Evolutionary conservation across 208 protist species (phyloP), one percentile per base, ranked within the genome.

Genomic region (Leishmania martiniquensis): DNA sequence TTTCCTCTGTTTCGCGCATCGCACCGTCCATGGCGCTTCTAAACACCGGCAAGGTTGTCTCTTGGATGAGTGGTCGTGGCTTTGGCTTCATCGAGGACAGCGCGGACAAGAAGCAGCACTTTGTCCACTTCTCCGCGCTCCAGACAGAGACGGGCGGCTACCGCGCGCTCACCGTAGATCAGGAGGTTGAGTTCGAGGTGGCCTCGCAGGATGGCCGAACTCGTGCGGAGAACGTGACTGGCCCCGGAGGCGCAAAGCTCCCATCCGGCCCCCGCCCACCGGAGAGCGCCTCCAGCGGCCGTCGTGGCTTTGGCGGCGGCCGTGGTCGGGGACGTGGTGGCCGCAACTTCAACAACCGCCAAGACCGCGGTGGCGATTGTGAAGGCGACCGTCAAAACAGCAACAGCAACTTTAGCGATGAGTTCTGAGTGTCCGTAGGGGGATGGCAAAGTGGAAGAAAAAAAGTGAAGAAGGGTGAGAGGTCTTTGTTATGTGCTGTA

Each of bases 181-280:
- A 98, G 88, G 91, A 95, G 75, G 93, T 98, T 7, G 95, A 98
- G 85, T 97, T 97, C 65, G 93, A 98, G 89, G 92, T 97, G 20
- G 84, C 88, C 42, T 89, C 89, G 44, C 87, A 96, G 76, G 92
- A 98, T 65, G 95, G 95, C 22, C 90, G 93, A 76, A 97, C 92
- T 32, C 93, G 93, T 29, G 95, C 93, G 10, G 93, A 96, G 77
- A 97, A 97, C 78, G 95, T 98, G 67, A 97, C 93, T 9, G 85
- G 67, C 32, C 86, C 87, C 15, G 92, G 91, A 34, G 95, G 95
- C 15, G 90, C 85, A 13, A 94, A 93, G 77, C 90, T 98, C 39
- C 93, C 93, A 10, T 91, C 92, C 4, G 93, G 95, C 15, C 86
- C 92, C 13, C 92, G 92, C 44, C 93, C 93, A 6, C 87, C 91